Conservation (phyloP, 768 basidiomycete genomes). For the Exidia glandulosa region DNA sequence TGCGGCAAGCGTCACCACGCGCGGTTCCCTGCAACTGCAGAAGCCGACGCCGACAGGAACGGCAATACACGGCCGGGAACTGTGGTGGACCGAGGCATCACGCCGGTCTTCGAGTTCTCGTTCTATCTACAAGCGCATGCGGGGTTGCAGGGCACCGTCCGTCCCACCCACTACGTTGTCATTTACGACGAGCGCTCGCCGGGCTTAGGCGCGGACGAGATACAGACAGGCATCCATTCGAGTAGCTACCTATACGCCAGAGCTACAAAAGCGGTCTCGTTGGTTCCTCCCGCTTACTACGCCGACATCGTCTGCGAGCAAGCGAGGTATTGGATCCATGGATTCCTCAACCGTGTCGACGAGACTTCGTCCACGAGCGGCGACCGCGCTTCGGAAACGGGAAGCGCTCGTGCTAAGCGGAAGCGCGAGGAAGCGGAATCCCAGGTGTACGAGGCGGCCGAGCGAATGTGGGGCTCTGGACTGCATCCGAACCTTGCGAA, state of each 20-base stretch:
- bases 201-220: conserved; percentile 48
- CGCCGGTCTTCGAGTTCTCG: conserved; percentile 43
- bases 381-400: background rate
- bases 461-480: conserved; percentile 34
- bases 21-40: conserved; percentile 46
- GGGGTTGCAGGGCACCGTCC: conserved; percentile 60
- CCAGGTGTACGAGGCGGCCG: conserved; percentile 43
- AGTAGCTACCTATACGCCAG: conserved; percentile 68
- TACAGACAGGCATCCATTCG: conserved; percentile 64
- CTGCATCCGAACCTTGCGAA: conserved; percentile 7
- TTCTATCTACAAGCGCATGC: conserved; percentile 59
- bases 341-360: conserved; percentile 41
- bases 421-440: conserved; percentile 24
- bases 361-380: conserved; percentile 25
- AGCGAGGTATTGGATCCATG: conserved; percentile 64
- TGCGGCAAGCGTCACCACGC: conserved; percentile 70
- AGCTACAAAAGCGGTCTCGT: conserved; percentile 57
- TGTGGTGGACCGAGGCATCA: conserved; percentile 69
- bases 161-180: conserved; percentile 52
- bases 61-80: conserved; percentile 76
- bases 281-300: conserved; percentile 52
- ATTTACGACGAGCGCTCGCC: conserved; percentile 60
- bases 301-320: conserved; percentile 71
- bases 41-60: conserved; percentile 42
- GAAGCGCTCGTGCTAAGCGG: background rate